These are phyloP conservation scores for Ogataea hybrid DNA, from an alignment of 1,139 yeast genomes.

Conservation along the genomic window DNA sequence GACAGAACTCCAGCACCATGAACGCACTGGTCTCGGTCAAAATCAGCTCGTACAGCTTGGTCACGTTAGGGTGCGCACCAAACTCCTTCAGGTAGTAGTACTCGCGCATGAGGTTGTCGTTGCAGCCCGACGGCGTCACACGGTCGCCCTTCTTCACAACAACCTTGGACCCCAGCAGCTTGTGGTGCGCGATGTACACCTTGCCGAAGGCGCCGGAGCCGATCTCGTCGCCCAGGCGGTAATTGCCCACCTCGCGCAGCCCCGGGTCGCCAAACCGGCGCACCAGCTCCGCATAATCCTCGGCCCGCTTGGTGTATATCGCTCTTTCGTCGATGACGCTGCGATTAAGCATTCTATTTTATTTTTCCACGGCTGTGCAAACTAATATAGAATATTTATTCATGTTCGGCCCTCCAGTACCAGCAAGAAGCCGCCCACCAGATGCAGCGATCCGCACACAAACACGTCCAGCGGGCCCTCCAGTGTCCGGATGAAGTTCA, in stretches of 20 bases:
- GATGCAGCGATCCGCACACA: too few relatives aligned
- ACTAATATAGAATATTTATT: not conserved
- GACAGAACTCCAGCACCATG: constrained; percentile 88
- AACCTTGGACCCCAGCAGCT: constrained; percentile 67
- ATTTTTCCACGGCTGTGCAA: constrained; percentile 8
- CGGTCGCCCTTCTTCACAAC: constrained; percentile 81
- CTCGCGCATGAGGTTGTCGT: constrained; percentile 89
- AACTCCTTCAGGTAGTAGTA: constrained; percentile 86
- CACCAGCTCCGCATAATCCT: constrained; percentile 32
- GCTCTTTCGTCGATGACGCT: constrained; percentile 31
- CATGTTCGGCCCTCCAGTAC: constrained; percentile 14
- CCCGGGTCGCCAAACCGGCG: constrained; percentile 33
- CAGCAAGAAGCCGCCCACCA: too few relatives aligned
- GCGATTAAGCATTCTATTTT: constrained; percentile 18
- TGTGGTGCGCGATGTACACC: constrained; percentile 81
- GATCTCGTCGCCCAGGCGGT: constrained; percentile 63
- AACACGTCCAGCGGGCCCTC: too few relatives aligned
- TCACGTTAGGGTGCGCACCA: constrained; percentile 72
- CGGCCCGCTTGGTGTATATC: constrained; percentile 30
- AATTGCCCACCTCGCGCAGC: constrained; percentile 71
- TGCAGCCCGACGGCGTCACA: constrained; percentile 42
- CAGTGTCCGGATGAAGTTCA: too few relatives aligned
- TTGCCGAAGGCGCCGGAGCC: constrained; percentile 95
- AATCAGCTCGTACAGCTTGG: constrained; percentile 81
- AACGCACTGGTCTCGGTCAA: constrained; percentile 78